Base-by-base conservation (phyloP, 2,329 filamentous ascomycete genomes). In the Ophiostoma quercus region DNA sequence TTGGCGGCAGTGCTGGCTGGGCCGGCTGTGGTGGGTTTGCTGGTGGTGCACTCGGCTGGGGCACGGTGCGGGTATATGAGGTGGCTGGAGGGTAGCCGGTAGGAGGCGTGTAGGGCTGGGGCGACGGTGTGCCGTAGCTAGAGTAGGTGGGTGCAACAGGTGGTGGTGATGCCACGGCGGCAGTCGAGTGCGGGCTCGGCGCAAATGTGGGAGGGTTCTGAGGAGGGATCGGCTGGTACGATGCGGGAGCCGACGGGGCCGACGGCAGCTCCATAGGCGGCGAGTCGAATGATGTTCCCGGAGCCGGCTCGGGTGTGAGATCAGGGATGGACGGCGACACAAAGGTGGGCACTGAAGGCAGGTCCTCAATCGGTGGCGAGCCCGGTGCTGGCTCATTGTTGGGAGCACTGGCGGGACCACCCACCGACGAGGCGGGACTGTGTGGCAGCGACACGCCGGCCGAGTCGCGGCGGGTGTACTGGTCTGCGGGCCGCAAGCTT, bases 391-490 rank as follows among this genome's bases (percentile, higher is more conserved):
- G 54, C 69, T n/a, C 62, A 4, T 25, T 41, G 62, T 22, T 37
- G 19, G 34, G 32, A n/a, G 19, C 34, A 14, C 34, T 65, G 66
- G 0, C 77, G 74, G 34, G 74, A 74, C 16, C 77, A 0, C 76
- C 77, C 14, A 75, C 77, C 2, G 66, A 68, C 5, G 79, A 79
- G 19, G 76, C 77, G 12, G 80, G 79, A 37, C 79, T 81, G 14
- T 79, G 78, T 0, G 78, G 78, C 14, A 77, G 70, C 1, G 77
- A 77, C 2, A 78, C 76, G 11, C 76, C 77, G 7, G 77, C 76
- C 1, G 77, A 76, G 67, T 78, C 75, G 57, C 75, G 74, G 11
- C 60, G 32, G 9, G 57, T 47, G 12, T 47, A 37, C 37, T 47
- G 65, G 29, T 34, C 37, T 6, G 63, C 63, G 6, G 37, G 32